These are phyloP conservation scores for Neopestalotiopsis clavispora DNA, from an alignment of 2,329 filamentous ascomycete species.

Conservation along the genomic window DNA sequence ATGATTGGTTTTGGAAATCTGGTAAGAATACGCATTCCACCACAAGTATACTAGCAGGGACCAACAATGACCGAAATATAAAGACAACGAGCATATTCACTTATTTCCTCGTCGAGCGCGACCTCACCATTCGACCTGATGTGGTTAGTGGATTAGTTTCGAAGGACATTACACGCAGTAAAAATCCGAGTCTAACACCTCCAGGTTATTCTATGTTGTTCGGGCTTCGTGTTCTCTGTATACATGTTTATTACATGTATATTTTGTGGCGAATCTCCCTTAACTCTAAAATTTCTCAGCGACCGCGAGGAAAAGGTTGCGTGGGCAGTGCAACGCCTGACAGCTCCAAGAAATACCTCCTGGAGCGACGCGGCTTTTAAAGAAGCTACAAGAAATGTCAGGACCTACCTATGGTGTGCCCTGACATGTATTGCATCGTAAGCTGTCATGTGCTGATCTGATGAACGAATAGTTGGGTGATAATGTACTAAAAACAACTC, in stretches of 20 bases:
- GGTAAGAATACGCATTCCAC: not conserved
- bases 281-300: not conserved
- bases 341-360: slow-evolving; percentile 5
- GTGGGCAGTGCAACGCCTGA: not conserved
- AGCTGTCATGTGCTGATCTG: not conserved
- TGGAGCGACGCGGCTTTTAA: not conserved
- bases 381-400: not conserved
- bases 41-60: not conserved
- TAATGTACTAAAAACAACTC: not conserved
- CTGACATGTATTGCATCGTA: not conserved
- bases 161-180: not conserved
- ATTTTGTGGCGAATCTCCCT: not conserved
- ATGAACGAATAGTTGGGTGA: not conserved
- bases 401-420: not conserved
- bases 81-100: not conserved
- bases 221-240: not conserved
- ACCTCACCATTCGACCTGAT: not conserved
- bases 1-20: slow-evolving; percentile 4
- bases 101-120: not conserved
- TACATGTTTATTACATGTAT: not conserved
- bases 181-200: not conserved
- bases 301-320: slow-evolving; percentile 1
- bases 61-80: not conserved
- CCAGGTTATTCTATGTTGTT: not conserved
- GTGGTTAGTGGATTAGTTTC: not conserved